A percentile compares a stretch with the other conserved stretches of the same genome.
Evolutionary conservation across 257 asterid genomes (phyloP).

Genomic region (Penstemon davidsonii): DNA sequence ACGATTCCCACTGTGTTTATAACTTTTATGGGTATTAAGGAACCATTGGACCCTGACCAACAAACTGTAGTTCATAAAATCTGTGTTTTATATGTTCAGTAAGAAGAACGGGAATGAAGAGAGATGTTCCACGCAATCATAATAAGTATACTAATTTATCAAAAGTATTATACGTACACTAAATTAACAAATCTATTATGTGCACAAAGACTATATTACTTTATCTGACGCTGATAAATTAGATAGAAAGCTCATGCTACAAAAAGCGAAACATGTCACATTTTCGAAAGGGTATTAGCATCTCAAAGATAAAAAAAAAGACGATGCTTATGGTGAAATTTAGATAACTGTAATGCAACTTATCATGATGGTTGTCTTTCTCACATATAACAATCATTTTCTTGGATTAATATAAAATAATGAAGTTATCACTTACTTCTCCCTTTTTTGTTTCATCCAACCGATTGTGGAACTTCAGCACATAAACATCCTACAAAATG

Average conservation of each 20-base stretch:
- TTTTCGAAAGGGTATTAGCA: slow-evolving; percentile 13
- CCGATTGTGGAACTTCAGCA: slow-evolving; percentile 82
- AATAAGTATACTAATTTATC: not conserved
- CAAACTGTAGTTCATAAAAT: not conserved
- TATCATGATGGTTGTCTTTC: not conserved
- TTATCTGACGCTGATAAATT: slow-evolving; percentile 13
- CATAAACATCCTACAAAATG: slow-evolving; percentile 69
- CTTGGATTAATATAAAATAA: slow-evolving; percentile 10
- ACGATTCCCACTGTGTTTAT: not conserved
- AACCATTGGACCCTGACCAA: slow-evolving; percentile 2
- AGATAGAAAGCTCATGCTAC: slow-evolving; percentile 8
- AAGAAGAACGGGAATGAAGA: slow-evolving; percentile 3
- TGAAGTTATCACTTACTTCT: slow-evolving; percentile 65
- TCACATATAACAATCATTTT: not conserved
- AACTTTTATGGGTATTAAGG: slow-evolving; percentile 4
- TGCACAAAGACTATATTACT: slow-evolving; percentile 8
- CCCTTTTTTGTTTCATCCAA: slow-evolving; percentile 92
- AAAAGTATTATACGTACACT: not conserved
- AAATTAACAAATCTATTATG: not conserved
- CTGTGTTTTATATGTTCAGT: not conserved
- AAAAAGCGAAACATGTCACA: slow-evolving; percentile 4
- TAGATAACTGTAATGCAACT: not conserved
- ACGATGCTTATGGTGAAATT: not conserved
- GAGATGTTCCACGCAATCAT: slow-evolving; percentile 9
- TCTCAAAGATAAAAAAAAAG: slow-evolving; percentile 5